Conservation (phyloP, 148 eudicot species). For the Fagopyrum tataricum region DNA sequence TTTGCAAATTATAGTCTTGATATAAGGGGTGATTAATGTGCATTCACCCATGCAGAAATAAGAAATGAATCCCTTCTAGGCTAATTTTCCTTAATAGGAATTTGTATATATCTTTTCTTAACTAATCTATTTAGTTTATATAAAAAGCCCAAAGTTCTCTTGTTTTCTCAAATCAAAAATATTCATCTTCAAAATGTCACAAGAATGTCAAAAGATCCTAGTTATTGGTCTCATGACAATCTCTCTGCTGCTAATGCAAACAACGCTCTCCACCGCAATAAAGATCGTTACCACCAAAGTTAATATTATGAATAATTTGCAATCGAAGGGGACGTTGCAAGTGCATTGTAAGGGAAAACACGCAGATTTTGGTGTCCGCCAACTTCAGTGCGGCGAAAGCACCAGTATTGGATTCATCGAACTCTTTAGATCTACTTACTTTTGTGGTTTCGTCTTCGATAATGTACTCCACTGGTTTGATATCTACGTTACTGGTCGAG, state of each 20-base stretch:
- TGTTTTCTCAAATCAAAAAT: too few species aligned
- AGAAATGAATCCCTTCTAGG: too few species aligned
- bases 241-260: neutral
- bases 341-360: neutral
- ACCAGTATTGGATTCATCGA: neutral
- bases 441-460: neutral
- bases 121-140: too few species aligned
- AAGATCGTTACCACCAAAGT: neutral
- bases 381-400: neutral
- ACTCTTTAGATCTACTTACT: neutral
- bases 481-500: neutral
- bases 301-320: neutral
- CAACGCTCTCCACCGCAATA: neutral
- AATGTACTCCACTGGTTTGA: neutral
- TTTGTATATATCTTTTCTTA: too few species aligned
- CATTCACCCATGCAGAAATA: too few species aligned
- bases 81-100: too few species aligned
- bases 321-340: neutral
- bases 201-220: neutral
- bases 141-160: too few species aligned
- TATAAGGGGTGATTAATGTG: too few species aligned
- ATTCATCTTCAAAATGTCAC: neutral
- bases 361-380: neutral
- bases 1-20: too few species aligned
- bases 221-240: neutral